Evolutionary conservation across 495 filamentous ascomycete genomes (phyloP).

Genomic region (Tetracladium marchalianum): DNA sequence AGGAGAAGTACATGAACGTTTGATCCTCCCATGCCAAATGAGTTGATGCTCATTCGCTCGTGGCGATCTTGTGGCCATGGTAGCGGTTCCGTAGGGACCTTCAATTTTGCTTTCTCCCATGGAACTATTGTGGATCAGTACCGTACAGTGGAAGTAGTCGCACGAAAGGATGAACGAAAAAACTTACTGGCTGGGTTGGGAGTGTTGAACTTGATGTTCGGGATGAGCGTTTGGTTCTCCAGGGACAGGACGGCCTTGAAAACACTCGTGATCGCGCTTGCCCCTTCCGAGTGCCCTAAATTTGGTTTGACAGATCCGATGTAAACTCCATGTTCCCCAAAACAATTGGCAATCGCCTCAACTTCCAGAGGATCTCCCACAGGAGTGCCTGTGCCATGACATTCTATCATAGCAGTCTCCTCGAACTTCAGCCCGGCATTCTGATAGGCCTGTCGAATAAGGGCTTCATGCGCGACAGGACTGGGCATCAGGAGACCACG

Average conservation of each 20-base stretch:
- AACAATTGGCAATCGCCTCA: constrained; percentile 39
- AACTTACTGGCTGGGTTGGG: constrained; percentile 3
- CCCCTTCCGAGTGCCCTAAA: constrained; percentile 50
- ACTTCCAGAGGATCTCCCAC: constrained; percentile 53
- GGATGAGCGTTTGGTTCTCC: constrained; percentile 40
- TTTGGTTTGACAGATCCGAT: constrained; percentile 50
- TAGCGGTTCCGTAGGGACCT: neutral
- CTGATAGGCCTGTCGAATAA: constrained; percentile 43
- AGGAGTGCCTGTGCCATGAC: constrained; percentile 31
- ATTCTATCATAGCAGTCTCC: neutral
- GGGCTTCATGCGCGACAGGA: constrained; percentile 39
- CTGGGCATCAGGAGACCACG: constrained; percentile 44
- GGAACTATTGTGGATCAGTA: constrained; percentile 34
- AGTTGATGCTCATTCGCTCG: constrained; percentile 4
- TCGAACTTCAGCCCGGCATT: neutral
- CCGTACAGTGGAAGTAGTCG: constrained; percentile 27
- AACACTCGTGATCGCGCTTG: constrained; percentile 43
- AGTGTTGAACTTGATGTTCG: constrained; percentile 18
- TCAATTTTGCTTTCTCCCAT: neutral
- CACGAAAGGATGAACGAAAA: too few relatives aligned
- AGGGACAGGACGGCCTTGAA: constrained; percentile 48
- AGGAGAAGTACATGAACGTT: constrained; percentile 49
- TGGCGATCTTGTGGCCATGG: neutral
- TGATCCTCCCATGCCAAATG: constrained; percentile 39
- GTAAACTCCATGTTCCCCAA: constrained; percentile 28